Evolutionary conservation across 352 stramenopile genomes (phyloP), one percentile per base, ranked within the genome.

Genomic region (Phytophthora idaei): DNA sequence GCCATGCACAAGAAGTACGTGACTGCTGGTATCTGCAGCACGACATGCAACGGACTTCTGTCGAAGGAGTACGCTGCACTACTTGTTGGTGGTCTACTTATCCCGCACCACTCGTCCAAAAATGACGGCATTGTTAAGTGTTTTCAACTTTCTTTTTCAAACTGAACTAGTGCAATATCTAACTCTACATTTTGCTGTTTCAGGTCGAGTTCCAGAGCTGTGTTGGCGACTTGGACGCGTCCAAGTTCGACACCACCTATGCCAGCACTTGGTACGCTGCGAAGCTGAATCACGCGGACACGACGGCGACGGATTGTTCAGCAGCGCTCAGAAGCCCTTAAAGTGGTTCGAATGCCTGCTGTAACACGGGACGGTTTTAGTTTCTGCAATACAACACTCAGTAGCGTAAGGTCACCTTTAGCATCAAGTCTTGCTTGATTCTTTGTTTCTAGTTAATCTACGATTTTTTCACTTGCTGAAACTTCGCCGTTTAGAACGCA

Each of bases 191-290:
- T 21, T 36, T 29, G 34, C 28, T 51, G 15, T 52, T 64, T 42
- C 39, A 81, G 75, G 78, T 90, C 10, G 79, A 87, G 47, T 88
- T 85, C 57, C 69, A 85, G 50, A 90, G 79, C 57, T 90, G 81
- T 56, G 50, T 77, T 32, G 73, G 68, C 5, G 59, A 71, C 7
- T 61, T 89, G 9, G 67, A 83, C 27, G 15, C 57, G 27, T 73
- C 59, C 5, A 69, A 64, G 29, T 88, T 89, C 37, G 59, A 51
- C 9, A 62, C 66, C 1, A 63, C 65, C 46, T 87, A 71, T 31
- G 61, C 58, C 3, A 85, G 70, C 55, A 56, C 51, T 34, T 85
- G 75, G 74, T 89, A 90, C 67, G 62, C 67, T n/a, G 76, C 75
- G n/a, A 77, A 75, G 42, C 56, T 90, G 42, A 90, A 87, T 64